A percentile compares a stretch with the other conserved stretches of the same genome.
These are phyloP conservation scores for Leccinellum rugosiceps DNA, from an alignment of 768 basidiomycete genomes.

Conservation along the genomic window DNA sequence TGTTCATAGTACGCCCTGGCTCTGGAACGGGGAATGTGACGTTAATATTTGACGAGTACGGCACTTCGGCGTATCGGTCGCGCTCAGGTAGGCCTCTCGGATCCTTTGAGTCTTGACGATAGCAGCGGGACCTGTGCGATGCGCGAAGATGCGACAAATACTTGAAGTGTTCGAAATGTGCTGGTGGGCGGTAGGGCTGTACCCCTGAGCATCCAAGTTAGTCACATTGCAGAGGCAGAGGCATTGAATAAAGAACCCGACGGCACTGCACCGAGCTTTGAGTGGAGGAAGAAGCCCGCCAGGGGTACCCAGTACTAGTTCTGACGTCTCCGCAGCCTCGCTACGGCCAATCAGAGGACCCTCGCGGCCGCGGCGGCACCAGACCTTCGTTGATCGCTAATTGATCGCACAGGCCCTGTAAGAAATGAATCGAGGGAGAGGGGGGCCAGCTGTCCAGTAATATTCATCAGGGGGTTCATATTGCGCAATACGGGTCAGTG, in stretches of 20 bases:
- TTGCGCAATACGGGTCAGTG: background rate
- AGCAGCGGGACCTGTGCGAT: conserved; percentile 9
- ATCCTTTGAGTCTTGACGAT: conserved; percentile 6
- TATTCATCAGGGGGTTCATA: background rate
- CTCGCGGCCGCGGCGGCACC: conserved; percentile 13
- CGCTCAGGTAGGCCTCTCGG: conserved; percentile 1
- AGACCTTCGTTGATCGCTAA: conserved; percentile 10
- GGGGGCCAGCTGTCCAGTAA: background rate
- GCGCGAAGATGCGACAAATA: background rate
- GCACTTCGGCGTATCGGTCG: background rate
- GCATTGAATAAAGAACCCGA: conserved; percentile 2
- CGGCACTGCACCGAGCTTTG: conserved; percentile 18
- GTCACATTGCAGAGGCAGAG: background rate
- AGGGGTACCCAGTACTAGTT: conserved; percentile 5
- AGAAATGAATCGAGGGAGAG: background rate
- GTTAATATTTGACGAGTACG: background rate
- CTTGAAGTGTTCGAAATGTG: conserved; percentile 1
- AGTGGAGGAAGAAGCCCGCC: conserved; percentile 1
- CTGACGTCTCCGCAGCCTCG: background rate
- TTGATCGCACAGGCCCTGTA: conserved; percentile 5
- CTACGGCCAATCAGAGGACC: conserved; percentile 6
- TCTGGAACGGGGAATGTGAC: background rate
- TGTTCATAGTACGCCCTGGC: background rate
- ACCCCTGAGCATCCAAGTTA: background rate
- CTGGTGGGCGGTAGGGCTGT: background rate